A percentile compares a stretch with the other conserved stretches of the same genome.
phyloP scores from a whole-genome alignment of 768 basidiomycete species.

The Amanita jacksonii region DNA sequence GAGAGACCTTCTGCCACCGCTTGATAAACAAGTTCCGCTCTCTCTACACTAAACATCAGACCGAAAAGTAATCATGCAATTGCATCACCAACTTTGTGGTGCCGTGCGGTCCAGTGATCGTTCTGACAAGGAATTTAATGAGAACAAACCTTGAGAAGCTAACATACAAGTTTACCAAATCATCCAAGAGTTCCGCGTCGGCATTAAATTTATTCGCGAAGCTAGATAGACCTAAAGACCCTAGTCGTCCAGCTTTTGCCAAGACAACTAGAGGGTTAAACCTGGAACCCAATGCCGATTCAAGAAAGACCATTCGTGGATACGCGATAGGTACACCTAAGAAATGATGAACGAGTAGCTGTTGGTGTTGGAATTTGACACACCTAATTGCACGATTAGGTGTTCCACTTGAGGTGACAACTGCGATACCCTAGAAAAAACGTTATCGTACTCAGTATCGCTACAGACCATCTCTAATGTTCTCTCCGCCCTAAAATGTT shows the following conservation, averaged over 20 bases:
- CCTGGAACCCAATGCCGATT: constrained; percentile 66
- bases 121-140: constrained; percentile 35
- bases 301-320: constrained; percentile 88
- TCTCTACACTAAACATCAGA: constrained; percentile 33
- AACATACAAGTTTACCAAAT: constrained; percentile 55
- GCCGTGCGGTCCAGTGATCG: constrained; percentile 85
- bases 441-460: constrained; percentile 55
- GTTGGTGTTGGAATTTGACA: constrained; percentile 1
- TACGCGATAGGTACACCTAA: constrained; percentile 79
- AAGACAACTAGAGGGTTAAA: constrained; percentile 78
- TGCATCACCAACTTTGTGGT: constrained; percentile 51
- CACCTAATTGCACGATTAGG: constrained; percentile 74
- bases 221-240: constrained; percentile 46
- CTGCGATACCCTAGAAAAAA: constrained; percentile 51
- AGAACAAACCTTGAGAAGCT: background rate
- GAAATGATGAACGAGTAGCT: constrained; percentile 2
- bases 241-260: constrained; percentile 51
- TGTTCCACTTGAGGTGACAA: constrained; percentile 70
- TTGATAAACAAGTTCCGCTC: constrained; percentile 88
- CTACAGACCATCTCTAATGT: constrained; percentile 78
- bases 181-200: constrained; percentile 91
- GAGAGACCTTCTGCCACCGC: constrained; percentile 67
- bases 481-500: constrained; percentile 62
- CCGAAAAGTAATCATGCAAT: background rate
- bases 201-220: constrained; percentile 88